Base-by-base conservation (phyloP, 2,329 filamentous ascomycete species). In the Colletotrichum tabaci region DNA sequence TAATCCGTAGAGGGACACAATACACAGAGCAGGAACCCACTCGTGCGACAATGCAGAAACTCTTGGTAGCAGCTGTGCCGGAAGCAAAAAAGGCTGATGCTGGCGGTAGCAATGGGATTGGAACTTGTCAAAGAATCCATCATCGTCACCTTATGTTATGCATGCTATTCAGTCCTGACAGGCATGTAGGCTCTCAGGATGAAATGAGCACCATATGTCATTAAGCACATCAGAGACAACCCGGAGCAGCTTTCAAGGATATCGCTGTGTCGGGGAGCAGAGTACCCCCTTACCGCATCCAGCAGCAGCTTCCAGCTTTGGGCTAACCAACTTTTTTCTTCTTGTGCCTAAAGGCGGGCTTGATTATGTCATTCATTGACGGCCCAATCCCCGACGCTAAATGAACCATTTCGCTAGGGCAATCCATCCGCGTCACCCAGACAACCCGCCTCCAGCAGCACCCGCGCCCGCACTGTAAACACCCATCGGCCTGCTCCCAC, bases 361-460 rank as follows among this genome's bases (percentile, higher is more conserved):
- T 63, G 69, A 53, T 68, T 71, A 71, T 56, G 53, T 71, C 69
- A 64, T 60, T 64, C 53, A 10, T 21, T 44, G 44, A 46, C 30
- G 21, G 60, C 52, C 69, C 65, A 69, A 68, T 71, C 23, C 65
- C 35, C 35, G 35, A 53, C 38, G 13, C 42, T 46, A 35, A 50
- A 62, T 57, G 66, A 60, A 50, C 69, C 69, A 71, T 71, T 47
- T 71, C 69, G 69, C 65, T 71, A 71, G 50, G 38, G 50, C 52
- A 62, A 60, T 55, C 57, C 26, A 21, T 46, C 49, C 52, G 46
- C 69, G 65, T 71, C 69, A 58, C 69, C 69, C 47, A 58, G 69
- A 52, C 69, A 71, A 71, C 69, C 44, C 58, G 18, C 38, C 65
- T 57, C 57, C 64, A 60, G 64, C 58, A 47, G 35, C 18, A 44